Percentiles rank a stretch among this genome's conserved stretches.
Conservation (phyloP, 2,329 filamentous ascomycete genomes). For the Colletotrichum gloeosporioides region DNA sequence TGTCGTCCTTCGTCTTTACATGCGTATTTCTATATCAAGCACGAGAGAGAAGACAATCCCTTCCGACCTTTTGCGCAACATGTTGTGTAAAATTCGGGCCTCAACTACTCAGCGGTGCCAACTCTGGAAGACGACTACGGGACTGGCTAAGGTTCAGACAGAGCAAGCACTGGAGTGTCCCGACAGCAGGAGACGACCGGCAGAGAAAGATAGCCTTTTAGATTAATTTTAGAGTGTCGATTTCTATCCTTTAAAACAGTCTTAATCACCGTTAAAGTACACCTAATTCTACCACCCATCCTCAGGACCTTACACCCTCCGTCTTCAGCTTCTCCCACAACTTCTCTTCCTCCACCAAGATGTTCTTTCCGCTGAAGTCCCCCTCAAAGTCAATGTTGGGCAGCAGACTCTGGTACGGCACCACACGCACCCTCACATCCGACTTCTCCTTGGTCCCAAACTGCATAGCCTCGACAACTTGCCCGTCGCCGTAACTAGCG, state of each 20-base stretch:
- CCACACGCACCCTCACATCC: slow-evolving; percentile 13
- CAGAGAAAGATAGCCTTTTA: too few species aligned
- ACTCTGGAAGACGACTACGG: too few species aligned
- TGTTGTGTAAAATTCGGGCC: too few species aligned
- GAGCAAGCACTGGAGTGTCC: too few species aligned
- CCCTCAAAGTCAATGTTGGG: background rate
- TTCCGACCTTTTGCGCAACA: background rate
- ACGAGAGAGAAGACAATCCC: background rate
- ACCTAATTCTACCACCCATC: background rate
- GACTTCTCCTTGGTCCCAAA: slow-evolving; percentile 5
- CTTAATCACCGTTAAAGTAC: too few species aligned
- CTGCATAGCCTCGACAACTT: slow-evolving; percentile 22
- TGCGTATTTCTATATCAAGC: background rate
- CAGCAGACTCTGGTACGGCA: background rate
- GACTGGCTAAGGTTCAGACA: too few species aligned
- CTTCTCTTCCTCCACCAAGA: background rate
- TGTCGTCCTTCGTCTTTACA: too few species aligned
- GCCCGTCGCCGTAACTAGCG: slow-evolving; percentile 22
- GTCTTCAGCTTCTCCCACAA: background rate
- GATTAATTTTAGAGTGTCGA: too few species aligned
- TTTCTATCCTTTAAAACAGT: too few species aligned
- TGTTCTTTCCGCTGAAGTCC: background rate
- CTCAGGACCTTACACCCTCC: background rate
- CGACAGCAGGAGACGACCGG: too few species aligned
- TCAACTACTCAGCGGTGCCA: too few species aligned